Conservation (phyloP, 257 asterid genomes). For the Galeopsis tetrahit region DNA sequence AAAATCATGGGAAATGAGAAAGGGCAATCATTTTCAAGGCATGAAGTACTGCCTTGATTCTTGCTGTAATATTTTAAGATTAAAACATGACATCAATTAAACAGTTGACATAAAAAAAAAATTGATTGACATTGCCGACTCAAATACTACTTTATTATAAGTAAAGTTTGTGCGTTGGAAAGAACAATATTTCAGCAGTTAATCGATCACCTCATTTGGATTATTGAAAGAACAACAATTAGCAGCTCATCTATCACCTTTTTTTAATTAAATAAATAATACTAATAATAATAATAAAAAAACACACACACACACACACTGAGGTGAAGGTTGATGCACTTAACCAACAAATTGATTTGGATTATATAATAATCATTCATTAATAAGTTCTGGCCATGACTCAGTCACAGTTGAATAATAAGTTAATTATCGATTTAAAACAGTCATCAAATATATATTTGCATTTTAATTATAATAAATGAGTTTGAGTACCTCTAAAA, state of each 20-base stretch:
- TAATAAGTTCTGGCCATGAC: not conserved
- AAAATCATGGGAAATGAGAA: not conserved
- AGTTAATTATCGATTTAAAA: not conserved
- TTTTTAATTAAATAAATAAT: too few species aligned
- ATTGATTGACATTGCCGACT: conserved; percentile 30
- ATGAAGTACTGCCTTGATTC: conserved; percentile 10
- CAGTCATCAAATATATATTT: not conserved
- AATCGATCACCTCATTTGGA: not conserved
- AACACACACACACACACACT: not conserved
- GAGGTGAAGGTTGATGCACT: not conserved
- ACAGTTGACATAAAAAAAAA: conserved; percentile 23
- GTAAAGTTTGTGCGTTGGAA: not conserved
- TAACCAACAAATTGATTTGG: not conserved
- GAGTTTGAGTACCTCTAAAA: not conserved
- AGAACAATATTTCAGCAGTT: not conserved
- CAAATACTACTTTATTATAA: not conserved
- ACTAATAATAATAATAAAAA: too few species aligned
- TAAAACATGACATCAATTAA: conserved; percentile 32
- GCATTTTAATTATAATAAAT: not conserved
- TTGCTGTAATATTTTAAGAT: not conserved
- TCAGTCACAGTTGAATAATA: not conserved
- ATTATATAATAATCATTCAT: too few species aligned
- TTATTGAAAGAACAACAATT: too few species aligned
- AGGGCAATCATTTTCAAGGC: not conserved
- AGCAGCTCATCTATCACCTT: too few species aligned